phyloP scores from a whole-genome alignment of 495 filamentous ascomycete genomes.

The Friedmanniomyces simplex region DNA sequence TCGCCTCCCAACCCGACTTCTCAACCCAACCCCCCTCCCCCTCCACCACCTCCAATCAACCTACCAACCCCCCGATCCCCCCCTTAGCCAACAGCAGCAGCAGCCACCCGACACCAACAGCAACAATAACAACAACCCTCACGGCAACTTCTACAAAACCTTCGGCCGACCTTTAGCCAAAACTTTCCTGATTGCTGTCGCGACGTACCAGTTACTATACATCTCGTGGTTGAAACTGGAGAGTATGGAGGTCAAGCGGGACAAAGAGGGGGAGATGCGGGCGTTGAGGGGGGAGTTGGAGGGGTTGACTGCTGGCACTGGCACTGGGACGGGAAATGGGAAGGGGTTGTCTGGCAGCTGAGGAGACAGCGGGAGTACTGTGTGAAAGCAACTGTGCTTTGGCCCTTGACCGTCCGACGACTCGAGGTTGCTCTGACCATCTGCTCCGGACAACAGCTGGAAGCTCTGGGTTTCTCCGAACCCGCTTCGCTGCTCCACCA shows the following conservation, averaged over 20 bases:
- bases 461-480: background rate
- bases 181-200: constrained; percentile 72
- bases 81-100: background rate
- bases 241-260: constrained; percentile 54
- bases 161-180: constrained; percentile 76
- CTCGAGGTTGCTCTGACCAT: background rate
- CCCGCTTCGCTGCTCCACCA: too few relatives aligned
- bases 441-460: too few relatives aligned
- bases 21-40: background rate
- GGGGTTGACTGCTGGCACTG: background rate
- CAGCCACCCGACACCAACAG: background rate
- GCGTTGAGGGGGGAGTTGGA: constrained; percentile 10
- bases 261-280: constrained; percentile 41
- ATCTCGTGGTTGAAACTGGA: constrained; percentile 85
- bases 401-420: background rate
- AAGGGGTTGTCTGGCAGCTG: background rate
- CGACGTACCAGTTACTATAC: constrained; percentile 80
- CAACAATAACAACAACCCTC: constrained; percentile 2
- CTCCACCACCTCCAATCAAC: background rate
- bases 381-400: background rate
- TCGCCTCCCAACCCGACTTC: background rate
- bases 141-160: constrained; percentile 67
- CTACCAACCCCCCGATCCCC: background rate
- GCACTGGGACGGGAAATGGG: background rate
- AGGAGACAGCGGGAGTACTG: too few relatives aligned